Percentiles rank a stretch among this genome's conserved stretches.
Conservation (phyloP, 1,284 basidiomycete species). For the Cutaneotrichosporon cavernicola region DNA sequence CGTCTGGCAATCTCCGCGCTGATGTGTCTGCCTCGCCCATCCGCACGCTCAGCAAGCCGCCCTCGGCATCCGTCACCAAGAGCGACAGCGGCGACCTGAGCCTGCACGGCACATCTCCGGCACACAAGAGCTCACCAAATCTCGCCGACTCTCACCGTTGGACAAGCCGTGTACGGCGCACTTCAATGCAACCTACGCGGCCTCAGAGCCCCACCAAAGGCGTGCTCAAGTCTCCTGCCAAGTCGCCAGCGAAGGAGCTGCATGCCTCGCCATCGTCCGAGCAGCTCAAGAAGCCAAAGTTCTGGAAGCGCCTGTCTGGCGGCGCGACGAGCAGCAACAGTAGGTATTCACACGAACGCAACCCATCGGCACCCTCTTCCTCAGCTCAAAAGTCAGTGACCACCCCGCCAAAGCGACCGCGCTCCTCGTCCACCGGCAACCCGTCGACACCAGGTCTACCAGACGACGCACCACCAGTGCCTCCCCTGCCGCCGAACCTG, state of each 20-base stretch:
- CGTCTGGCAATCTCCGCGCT: constrained; percentile 4
- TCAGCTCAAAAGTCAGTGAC: constrained; percentile 5
- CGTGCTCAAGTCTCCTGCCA: constrained; percentile 7
- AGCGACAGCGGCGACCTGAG: constrained; percentile 12
- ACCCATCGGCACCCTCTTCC: neutral
- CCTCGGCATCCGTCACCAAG: constrained; percentile 7
- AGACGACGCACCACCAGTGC: constrained; percentile 33
- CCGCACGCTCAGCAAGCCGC: constrained; percentile 9
- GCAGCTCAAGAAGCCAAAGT: constrained; percentile 16
- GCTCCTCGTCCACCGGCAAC: constrained; percentile 32
- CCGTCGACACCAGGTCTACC: neutral
- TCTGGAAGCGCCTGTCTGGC: constrained; percentile 17
- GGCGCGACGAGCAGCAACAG: constrained; percentile 5
- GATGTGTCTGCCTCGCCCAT: neutral
- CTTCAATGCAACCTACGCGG: constrained; percentile 5
- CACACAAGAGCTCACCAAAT: constrained; percentile 18
- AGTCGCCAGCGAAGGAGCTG: constrained; percentile 11
- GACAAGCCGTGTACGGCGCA: neutral
- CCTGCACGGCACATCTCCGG: constrained; percentile 13
- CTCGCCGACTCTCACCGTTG: constrained; percentile 5
- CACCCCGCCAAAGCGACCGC: constrained; percentile 21
- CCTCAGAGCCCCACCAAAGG: constrained; percentile 6
- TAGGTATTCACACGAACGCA: neutral
- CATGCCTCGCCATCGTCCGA: constrained; percentile 11
- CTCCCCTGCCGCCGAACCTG: constrained; percentile 38